Base-by-base conservation (phyloP, 108 stramenopile genomes). In the Cyclotella distinguenda region DNA sequence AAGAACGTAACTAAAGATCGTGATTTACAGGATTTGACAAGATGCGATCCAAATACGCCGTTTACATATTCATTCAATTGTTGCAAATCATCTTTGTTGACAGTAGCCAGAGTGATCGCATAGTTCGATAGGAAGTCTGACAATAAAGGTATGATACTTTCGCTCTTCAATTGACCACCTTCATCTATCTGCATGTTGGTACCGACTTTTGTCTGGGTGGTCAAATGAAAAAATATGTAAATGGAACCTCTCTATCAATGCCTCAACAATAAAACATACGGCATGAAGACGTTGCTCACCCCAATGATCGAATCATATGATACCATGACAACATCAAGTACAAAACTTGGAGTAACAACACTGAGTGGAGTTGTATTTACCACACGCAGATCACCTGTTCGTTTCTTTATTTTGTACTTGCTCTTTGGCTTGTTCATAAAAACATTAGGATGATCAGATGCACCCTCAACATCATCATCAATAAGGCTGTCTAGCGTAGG, bases 231-330 rank as follows among this genome's bases (percentile, higher is more conserved):
- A 5, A 42, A 42, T 13, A 42, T 42, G 5, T 42, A 16, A 2
- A 16, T 16, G n/a, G 16, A 42, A 16, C n/a, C 13, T 5, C 16
- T 2, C 2, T 16, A 16, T 42, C n/a, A 13, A 42, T 5, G 40
- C 13, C 1, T 13, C 16, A 16, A 16, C 40, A 42, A 42, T 2
- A 42, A 42, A 42, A 13, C 13, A 42, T 16, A 42, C n/a, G n/a
- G 2, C 4, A 42, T 42, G 40, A 16, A 2, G n/a, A n/a, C n/a
- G n/a, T n/a, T n/a, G n/a, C 5, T 42, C 5, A 42, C 40, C 28
- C 49, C 76, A n/a, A 72, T 71, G 19, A 90, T 67, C 7, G 84
- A 79, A 64, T 93, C 87, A 55, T 72, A 90, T 11, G 91, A 83
- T 5, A 78, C 82, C 34, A 93, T 70, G 8, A 90, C 46, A 56